Evolutionary conservation across 106 monocot species (phyloP), one percentile per base, ranked within the genome.

Genomic region (Cymbidium sinense): DNA sequence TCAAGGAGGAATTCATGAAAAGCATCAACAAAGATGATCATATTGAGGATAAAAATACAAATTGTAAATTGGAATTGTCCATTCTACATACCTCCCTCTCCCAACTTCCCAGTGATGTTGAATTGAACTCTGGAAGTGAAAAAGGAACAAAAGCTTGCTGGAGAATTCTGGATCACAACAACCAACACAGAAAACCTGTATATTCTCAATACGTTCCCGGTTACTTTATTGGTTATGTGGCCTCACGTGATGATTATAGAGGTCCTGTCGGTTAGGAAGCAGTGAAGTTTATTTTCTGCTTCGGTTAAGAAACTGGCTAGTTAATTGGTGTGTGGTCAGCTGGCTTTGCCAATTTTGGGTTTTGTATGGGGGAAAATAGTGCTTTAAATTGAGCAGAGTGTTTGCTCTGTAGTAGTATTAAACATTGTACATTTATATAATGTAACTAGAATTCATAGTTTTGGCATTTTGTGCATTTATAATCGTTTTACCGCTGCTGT

Each of bases 141-240:
- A 71, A 21, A 39, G 21, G 71, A 21, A 34, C 37, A 39, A 71
- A 71, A 33, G 71, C 71, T n/a, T 71, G 36, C 71, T 71, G 71
- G 71, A 35, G 71, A 39, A 37, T 37, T 21, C 37, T 71, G 71
- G 71, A 71, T 71, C 39, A 39, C n/a, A 39, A 71, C 37, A 37
- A 39, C n/a, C 71, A 71, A 13, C 37, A 71, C 37, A 39, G 71
- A 71, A 71, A 71, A 71, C 36, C 36, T 4, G 35, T 21, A 71
- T 71, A 71, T 9, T 71, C 71, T 71, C 71, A 71, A 20, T 67
- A 67, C 67, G 7, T 67, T 67, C 67, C 67, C 67, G 5, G 12
- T 33, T 33, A 67, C 33, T 29, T 67, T 33, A 11, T 67, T 33
- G 67, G 67, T 33, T 67, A 67, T 67, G 33, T 67, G 30, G 30